A percentile compares a stretch with the other conserved stretches of the same genome.
Conservation (phyloP, 2,329 filamentous ascomycete genomes). For the Monilinia vaccinii-corymbosi region DNA sequence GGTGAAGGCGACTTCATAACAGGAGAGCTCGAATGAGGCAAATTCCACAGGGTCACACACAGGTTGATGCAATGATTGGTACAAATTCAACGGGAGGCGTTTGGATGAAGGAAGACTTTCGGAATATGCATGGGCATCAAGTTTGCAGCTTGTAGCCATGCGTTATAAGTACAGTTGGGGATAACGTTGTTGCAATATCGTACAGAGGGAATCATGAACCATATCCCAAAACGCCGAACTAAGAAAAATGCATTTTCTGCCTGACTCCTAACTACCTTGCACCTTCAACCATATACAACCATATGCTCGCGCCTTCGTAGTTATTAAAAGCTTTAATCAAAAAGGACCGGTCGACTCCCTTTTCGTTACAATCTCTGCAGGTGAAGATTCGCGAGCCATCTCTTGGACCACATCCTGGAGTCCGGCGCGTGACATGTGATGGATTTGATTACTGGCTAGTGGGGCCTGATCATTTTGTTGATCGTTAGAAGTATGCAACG, state of each 20-base stretch:
- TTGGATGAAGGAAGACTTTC: slow-evolving; percentile 3
- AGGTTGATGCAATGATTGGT: not conserved
- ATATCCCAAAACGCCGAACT: slow-evolving; percentile 5
- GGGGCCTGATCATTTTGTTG: slow-evolving; percentile 13
- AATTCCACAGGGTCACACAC: not conserved
- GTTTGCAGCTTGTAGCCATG: slow-evolving; percentile 11
- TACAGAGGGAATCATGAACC: slow-evolving; percentile 15
- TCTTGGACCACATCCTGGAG: slow-evolving; percentile 13
- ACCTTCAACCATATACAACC: slow-evolving; percentile 10
- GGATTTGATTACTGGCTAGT: slow-evolving; percentile 9
- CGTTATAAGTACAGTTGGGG: slow-evolving; percentile 22
- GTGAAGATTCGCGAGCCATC: slow-evolving; percentile 18
- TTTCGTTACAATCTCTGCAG: not conserved
- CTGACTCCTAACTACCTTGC: slow-evolving; percentile 15
- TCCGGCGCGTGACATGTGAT: slow-evolving; percentile 16
- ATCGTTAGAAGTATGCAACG: slow-evolving; percentile 10
- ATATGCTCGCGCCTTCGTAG: slow-evolving; percentile 23
- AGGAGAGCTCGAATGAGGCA: not conserved
- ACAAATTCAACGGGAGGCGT: not conserved
- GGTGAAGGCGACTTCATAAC: not conserved
- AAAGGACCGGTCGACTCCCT: slow-evolving; percentile 19
- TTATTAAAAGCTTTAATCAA: slow-evolving; percentile 19
- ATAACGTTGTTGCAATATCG: slow-evolving; percentile 6
- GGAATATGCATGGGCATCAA: slow-evolving; percentile 11
- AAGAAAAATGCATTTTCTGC: slow-evolving; percentile 15